Conservation (phyloP, 176 grass and related monocot genomes). For the Thinopyrum elongatum region DNA sequence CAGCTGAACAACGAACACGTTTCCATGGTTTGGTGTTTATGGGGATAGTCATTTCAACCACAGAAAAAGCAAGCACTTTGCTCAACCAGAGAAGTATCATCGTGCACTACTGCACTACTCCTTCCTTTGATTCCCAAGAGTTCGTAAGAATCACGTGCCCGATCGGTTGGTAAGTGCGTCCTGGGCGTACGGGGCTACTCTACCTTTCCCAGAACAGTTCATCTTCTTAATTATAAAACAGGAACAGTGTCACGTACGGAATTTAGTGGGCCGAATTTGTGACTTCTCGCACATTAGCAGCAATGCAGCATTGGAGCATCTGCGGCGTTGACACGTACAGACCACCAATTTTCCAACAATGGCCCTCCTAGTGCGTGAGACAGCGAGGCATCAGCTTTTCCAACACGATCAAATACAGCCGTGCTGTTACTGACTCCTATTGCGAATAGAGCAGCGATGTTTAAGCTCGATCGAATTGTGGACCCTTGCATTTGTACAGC, state of each 20-base stretch:
- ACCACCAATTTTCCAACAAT: background rate
- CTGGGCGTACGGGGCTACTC: background rate
- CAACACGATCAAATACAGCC: background rate
- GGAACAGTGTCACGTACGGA: background rate
- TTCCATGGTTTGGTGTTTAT: too few species aligned
- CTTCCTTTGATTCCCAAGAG: background rate
- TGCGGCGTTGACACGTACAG: background rate
- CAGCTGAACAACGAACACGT: too few species aligned
- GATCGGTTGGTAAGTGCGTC: conserved; percentile 22
- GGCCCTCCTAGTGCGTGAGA: background rate
- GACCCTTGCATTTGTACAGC: background rate
- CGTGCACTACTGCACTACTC: background rate
- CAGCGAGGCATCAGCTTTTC: background rate
- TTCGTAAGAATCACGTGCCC: background rate
- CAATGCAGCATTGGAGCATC: background rate
- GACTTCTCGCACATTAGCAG: background rate
- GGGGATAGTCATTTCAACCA: too few species aligned
- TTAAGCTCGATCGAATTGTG: background rate
- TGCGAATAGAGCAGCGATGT: background rate
- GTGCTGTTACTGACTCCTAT: background rate
- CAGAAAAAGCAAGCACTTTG: too few species aligned
- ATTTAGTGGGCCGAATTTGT: background rate
- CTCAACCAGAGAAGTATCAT: too few species aligned
- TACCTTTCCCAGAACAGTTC: background rate
- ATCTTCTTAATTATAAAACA: background rate